Base-by-base conservation (phyloP, 495 filamentous ascomycete genomes). In the Penicillium simplicissimum region DNA sequence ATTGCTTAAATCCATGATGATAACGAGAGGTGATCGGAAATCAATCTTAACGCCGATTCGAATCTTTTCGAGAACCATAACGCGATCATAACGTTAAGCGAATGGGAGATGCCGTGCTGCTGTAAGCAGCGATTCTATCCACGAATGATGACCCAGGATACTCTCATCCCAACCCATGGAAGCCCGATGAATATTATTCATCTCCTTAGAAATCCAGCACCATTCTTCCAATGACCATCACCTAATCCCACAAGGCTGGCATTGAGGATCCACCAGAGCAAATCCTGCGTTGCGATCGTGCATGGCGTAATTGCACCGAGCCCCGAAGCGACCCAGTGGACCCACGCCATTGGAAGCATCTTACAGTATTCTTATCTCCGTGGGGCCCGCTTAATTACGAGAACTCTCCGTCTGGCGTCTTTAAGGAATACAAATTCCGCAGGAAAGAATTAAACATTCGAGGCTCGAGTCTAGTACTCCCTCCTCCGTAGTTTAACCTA, bases 181-280 rank as follows among this genome's bases (percentile, higher is more conserved):
- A 23, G 42, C 42, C 42, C n/a, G 11, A 23, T 45, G 19, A 6
- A 13, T 34, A 53, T 53, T 53, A 37, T 53, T 53, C 28, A 53
- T 53, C 51, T 34, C 51, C n/a, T 53, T 53, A 53, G 51, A 36
- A 53, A 53, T 53, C 51, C 23, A 49, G n/a, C n/a, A 23, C 8
- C 15, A 1, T 15, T 15, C 4, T 2, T n/a, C 45, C 45, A 49
- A 49, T 49, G 23, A 49, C 13, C 21, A 25, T 49, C 23, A 5
- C 45, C 5, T 21, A 31, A 11, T 11, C 8, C 14, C 19, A 23
- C 51, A 36, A 23, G 33, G 51, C 28, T 35, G 51, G 8, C 7
- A 9, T 36, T 21, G 1, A 1, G 51, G 51, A 11, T 36, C 51
- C 51, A n/a, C n/a, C n/a, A n/a, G n/a, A n/a, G n/a, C n/a, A n/a